A percentile compares a stretch with the other conserved stretches of the same genome.
Conservation (phyloP, 2,329 filamentous ascomycete species). For the Pseudogymnoascus sp. region DNA sequence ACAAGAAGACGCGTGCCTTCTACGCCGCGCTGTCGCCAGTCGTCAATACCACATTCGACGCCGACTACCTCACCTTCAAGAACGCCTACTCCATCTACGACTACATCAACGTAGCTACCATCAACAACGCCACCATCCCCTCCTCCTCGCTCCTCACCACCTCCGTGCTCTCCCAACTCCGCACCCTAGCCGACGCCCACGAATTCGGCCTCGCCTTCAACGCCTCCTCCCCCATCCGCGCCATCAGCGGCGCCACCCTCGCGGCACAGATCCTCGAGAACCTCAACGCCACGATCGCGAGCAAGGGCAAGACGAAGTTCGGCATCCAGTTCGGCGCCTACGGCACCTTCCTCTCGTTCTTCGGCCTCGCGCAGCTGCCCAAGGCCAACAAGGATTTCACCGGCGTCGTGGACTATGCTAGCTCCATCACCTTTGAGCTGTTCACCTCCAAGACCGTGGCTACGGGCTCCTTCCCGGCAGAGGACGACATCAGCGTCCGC, state of each 20-base stretch:
- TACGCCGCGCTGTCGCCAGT: constrained; percentile 46
- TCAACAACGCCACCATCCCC: constrained; percentile 54
- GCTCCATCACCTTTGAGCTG: constrained; percentile 71
- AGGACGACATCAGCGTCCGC: constrained; percentile 45
- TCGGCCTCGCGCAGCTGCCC: constrained; percentile 47
- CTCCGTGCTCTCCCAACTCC: constrained; percentile 52
- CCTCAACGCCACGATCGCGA: constrained; percentile 43
- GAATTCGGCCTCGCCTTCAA: constrained; percentile 83
- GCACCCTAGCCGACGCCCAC: constrained; percentile 67
- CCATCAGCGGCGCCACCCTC: constrained; percentile 49
- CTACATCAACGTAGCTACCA: constrained; percentile 48
- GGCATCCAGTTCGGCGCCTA: constrained; percentile 54
- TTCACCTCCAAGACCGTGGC: constrained; percentile 44
- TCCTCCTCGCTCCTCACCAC: constrained; percentile 50
- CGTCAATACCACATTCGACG: constrained; percentile 43
- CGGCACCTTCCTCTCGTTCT: constrained; percentile 54
- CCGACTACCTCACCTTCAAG: constrained; percentile 42
- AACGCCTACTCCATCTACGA: constrained; percentile 50
- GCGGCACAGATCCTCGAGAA: constrained; percentile 46
- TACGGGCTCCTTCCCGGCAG: constrained; percentile 38
- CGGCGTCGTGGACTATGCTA: constrained; percentile 76
- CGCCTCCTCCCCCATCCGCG: constrained; percentile 54
- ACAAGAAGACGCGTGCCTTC: constrained; percentile 49
- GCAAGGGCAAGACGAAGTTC: constrained; percentile 36
- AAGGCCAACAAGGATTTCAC: constrained; percentile 53